phyloP scores from a whole-genome alignment of 1,284 basidiomycete genomes.

The Irpex rosettiformis region DNA sequence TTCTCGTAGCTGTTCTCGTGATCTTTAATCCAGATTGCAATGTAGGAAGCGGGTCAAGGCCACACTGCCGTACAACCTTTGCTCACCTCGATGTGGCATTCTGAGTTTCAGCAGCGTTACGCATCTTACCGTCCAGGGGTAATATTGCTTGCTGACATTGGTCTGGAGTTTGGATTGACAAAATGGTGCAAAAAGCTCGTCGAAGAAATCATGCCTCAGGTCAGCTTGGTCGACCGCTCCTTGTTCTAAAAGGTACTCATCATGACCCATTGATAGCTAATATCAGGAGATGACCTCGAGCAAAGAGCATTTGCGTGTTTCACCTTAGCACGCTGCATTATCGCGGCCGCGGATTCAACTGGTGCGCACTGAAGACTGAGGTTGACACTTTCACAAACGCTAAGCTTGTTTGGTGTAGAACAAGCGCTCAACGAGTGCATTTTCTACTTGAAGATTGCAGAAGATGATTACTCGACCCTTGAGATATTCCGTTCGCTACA shows the following conservation, averaged over 20 bases:
- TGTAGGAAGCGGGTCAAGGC: constrained; percentile 50
- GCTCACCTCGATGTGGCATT: constrained; percentile 69
- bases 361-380: not conserved
- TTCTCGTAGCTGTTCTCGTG: not conserved
- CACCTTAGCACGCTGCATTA: constrained; percentile 68
- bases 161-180: constrained; percentile 72
- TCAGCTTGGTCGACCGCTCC: constrained; percentile 23
- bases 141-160: constrained; percentile 70
- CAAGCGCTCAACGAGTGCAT: constrained; percentile 53
- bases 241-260: not conserved
- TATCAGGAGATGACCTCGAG: constrained; percentile 67
- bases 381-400: not conserved
- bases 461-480: constrained; percentile 55
- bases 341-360: constrained; percentile 36
- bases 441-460: constrained; percentile 58
- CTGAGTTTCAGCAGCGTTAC: constrained; percentile 72
- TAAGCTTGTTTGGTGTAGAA: constrained; percentile 23
- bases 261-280: constrained; percentile 42
- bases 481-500: constrained; percentile 55
- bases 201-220: constrained; percentile 79
- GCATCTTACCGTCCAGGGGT: constrained; percentile 63
- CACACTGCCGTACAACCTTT: constrained; percentile 60
- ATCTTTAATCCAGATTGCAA: not conserved
- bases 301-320: constrained; percentile 72
- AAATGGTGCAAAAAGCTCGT: constrained; percentile 58